phyloP scores from a whole-genome alignment of 2,329 filamentous ascomycete genomes.

The Elsinoe arachidis region DNA sequence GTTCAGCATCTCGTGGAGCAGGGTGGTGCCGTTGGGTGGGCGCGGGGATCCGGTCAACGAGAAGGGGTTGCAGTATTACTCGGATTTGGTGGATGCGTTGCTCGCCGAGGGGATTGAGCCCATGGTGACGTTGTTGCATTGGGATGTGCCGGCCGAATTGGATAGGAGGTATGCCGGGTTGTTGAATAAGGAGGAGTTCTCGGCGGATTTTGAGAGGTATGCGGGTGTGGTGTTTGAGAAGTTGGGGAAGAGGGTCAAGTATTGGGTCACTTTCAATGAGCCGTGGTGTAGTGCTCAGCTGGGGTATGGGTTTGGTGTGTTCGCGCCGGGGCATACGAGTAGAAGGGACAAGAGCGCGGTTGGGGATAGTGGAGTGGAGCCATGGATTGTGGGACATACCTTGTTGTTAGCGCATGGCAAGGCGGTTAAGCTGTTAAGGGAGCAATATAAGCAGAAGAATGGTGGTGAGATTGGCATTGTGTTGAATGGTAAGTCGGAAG shows the following conservation, averaged over 20 bases:
- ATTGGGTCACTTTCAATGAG: conserved; percentile 80
- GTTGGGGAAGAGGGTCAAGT: conserved; percentile 64
- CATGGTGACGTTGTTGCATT: conserved; percentile 53
- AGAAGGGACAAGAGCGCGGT: conserved; percentile 61
- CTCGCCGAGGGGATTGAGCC: conserved; percentile 68
- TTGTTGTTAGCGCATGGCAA: conserved; percentile 70
- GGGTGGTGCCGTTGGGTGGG: conserved; percentile 69
- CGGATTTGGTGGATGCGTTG: conserved; percentile 69
- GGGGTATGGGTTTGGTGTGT: conserved; percentile 67
- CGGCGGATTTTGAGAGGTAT: conserved; percentile 71
- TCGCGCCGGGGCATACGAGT: conserved; percentile 74
- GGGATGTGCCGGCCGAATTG: conserved; percentile 66
- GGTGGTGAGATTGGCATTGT: conserved; percentile 80
- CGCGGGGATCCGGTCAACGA: conserved; percentile 75
- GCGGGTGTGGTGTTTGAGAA: conserved; percentile 67
- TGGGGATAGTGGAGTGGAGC: conserved; percentile 68
- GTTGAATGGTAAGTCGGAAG: conserved; percentile 55
- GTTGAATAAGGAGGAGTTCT: conserved; percentile 73
- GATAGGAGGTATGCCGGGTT: conserved; percentile 75
- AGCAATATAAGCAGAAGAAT: conserved; percentile 66
- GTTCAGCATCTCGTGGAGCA: conserved; percentile 67
- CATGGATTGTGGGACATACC: conserved; percentile 76
- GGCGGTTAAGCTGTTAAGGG: conserved; percentile 73
- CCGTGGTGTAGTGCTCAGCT: conserved; percentile 78
- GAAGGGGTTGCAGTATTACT: conserved; percentile 67